Conservation (phyloP, 2,329 filamentous ascomycete species). For the Davidsoniella australis region DNA sequence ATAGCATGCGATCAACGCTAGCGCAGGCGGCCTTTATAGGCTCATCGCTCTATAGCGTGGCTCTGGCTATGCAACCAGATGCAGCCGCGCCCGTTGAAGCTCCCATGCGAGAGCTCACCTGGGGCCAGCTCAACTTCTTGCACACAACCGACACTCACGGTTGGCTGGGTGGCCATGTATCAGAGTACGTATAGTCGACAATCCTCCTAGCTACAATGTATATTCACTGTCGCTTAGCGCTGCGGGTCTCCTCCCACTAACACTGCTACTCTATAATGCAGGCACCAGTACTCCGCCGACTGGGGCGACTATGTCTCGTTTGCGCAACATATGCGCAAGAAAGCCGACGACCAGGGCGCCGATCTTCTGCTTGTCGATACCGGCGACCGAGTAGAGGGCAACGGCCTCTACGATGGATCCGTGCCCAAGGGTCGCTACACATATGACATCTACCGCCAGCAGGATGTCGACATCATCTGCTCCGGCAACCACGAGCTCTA, state of each 20-base stretch:
- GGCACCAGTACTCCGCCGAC: conserved; percentile 81
- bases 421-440: conserved; percentile 76
- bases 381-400: conserved; percentile 83
- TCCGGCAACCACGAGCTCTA: conserved; percentile 95
- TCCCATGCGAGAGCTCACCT: conserved; percentile 68
- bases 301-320: conserved; percentile 98
- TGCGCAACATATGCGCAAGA: conserved; percentile 60
- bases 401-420: conserved; percentile 84
- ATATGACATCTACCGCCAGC: conserved; percentile 70
- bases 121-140: conserved; percentile 94
- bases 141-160: conserved; percentile 94
- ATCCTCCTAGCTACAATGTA: neutral
- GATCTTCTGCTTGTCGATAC: conserved; percentile 93
- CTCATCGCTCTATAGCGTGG: conserved; percentile 18
- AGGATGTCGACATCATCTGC: conserved; percentile 68
- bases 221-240: neutral
- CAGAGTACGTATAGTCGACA: conserved; percentile 47
- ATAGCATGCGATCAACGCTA: conserved; percentile 1
- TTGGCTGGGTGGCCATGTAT: conserved; percentile 84
- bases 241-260: conserved; percentile 1
- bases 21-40: neutral
- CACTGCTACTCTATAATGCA: conserved; percentile 18
- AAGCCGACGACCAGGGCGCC: conserved; percentile 58
- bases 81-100: conserved; percentile 62
- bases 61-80: conserved; percentile 51